Base-by-base conservation (phyloP, 352 stramenopile genomes). In the Globisporangium irregulare region DNA sequence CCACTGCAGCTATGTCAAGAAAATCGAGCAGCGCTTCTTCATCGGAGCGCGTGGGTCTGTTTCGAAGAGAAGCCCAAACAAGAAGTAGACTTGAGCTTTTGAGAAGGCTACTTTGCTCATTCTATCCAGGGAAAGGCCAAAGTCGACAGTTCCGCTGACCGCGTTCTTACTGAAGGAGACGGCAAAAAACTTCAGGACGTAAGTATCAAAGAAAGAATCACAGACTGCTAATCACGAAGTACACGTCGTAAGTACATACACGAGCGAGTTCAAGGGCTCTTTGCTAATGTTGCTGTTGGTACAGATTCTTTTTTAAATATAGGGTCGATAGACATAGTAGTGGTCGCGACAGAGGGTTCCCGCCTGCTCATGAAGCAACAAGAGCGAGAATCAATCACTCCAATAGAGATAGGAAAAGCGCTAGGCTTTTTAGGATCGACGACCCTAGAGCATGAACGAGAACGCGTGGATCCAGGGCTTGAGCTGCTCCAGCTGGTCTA, bases 401-500 rank as follows among this genome's bases (percentile, higher is more conserved):
- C 43, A 51, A 51, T 22, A 51, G 43, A 51, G 43, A 51, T 51
- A 51, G 38, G 38, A 43, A 5, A 50, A 50, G 41, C 15, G 4
- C 3, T 51, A 22, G 43, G 18, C 18, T 51, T n/a, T n/a, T 46
- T 46, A 46, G 38, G 43, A 20, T 22, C 18, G 4, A 51, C 8
- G 43, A 22, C 22, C 12, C 66, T 75, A 92, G 14, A 92, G 50
- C 20, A 90, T 41, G 48, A 82, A 87, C 32, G 84, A 86, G 51
- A 92, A 76, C 57, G 82, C 69, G 51, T 81, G 78, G 67, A 89
- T 74, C 76, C 76, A 89, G 8, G 80, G 78, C 64, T 73, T 87
- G 18, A 83, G 43, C 25, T 86, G 70, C 27, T 90, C 80, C 66
- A 90, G 59, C 57, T 82, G 73, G 63, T 91, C 83, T 63, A 89